phyloP scores from a whole-genome alignment of 371 early-diverging fungal genomes.

The Mortierella sp. region DNA sequence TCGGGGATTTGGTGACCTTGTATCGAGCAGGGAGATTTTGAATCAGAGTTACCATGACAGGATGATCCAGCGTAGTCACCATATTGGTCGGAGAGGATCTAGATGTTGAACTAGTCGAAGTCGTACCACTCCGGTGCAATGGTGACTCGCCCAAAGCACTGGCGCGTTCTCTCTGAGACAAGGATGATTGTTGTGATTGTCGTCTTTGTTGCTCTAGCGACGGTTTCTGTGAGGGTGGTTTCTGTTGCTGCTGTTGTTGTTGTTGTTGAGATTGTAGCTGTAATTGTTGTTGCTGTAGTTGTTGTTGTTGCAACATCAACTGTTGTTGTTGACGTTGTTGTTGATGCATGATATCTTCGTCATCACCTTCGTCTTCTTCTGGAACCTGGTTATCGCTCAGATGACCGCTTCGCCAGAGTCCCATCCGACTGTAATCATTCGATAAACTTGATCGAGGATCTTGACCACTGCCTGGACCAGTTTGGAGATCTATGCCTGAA shows the following conservation, averaged over 20 bases:
- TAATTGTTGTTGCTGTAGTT: neutral
- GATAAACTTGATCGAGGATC: no score
- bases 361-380: no score
- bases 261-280: neutral
- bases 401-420: no score
- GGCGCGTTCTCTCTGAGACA: no score
- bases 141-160: no score
- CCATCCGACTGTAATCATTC: no score
- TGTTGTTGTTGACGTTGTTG: no score
- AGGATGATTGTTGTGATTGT: no score
- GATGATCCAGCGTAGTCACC: conserved; percentile 25
- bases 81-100: conserved; percentile 16
- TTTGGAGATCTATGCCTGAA: conserved; percentile 25
- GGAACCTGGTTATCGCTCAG: no score
- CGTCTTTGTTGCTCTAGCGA: neutral
- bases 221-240: neutral
- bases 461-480: neutral
- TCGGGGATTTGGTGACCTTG: conserved; percentile 36
- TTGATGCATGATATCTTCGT: no score
- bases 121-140: conserved; percentile 9
- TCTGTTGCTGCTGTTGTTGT: neutral
- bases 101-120: conserved; percentile 19
- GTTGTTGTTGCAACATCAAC: no score
- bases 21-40: conserved; percentile 46
- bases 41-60: conserved; percentile 19